phyloP scores from a whole-genome alignment of 805 yeast species.

The Metschnikowia cubensis region DNA sequence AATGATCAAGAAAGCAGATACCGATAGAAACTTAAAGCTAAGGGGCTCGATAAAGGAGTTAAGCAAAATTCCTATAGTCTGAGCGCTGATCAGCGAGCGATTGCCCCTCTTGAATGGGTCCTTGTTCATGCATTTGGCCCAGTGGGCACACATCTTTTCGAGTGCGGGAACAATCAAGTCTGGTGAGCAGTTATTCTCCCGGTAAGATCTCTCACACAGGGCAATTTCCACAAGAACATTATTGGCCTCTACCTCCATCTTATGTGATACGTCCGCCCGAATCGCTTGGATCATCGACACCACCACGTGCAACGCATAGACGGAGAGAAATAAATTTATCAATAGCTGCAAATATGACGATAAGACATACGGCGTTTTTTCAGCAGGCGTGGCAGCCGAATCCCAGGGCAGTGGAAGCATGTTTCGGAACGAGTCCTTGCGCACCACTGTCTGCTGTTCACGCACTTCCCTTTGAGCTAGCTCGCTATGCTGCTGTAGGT shows the following conservation, averaged over 20 bases:
- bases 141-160: conserved; percentile 51
- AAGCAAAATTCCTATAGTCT: conserved; percentile 55
- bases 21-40: conserved; percentile 53
- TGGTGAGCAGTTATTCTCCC: conserved; percentile 55
- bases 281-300: conserved; percentile 46
- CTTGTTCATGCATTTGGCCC: conserved; percentile 66
- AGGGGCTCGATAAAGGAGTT: conserved; percentile 67
- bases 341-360: conserved; percentile 59
- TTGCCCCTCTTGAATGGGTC: conserved; percentile 49
- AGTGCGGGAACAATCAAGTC: conserved; percentile 56
- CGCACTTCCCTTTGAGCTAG: not conserved
- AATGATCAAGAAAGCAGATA: conserved; percentile 42
- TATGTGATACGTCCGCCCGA: conserved; percentile 49
- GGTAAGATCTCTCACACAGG: conserved; percentile 48
- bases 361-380: conserved; percentile 51
- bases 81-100: conserved; percentile 53
- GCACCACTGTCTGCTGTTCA: not conserved
- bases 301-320: conserved; percentile 42
- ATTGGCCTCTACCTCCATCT: conserved; percentile 45
- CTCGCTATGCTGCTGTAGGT: not conserved
- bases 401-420: conserved; percentile 61
- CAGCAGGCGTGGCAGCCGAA: conserved; percentile 45
- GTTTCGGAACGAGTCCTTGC: not conserved
- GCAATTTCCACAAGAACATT: conserved; percentile 49
- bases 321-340: conserved; percentile 45